phyloP scores from a whole-genome alignment of 306 rosid genomes.

The Canavalia ensiformis region DNA sequence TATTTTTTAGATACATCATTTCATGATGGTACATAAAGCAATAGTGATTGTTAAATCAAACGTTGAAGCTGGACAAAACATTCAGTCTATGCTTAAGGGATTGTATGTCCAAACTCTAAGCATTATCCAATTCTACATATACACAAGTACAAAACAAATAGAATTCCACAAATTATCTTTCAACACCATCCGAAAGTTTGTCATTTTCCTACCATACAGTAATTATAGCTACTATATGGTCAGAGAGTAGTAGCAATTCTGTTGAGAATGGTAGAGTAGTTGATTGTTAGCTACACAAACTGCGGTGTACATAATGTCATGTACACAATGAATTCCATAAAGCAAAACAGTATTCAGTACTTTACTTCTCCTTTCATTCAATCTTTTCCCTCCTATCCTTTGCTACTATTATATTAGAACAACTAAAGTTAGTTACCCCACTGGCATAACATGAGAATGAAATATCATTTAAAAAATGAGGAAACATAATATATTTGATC shows the following conservation, averaged over 20 bases:
- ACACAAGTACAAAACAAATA: background rate
- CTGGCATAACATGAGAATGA: background rate
- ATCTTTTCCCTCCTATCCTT: conserved; percentile 42
- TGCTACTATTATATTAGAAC: conserved; percentile 35
- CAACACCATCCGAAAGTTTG: no score
- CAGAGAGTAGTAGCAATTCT: background rate
- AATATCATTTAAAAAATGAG: background rate
- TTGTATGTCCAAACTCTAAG: conserved; percentile 1
- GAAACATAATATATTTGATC: conserved; percentile 1
- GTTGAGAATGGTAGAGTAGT: background rate
- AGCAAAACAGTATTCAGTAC: conserved; percentile 29
- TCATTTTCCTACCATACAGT: no score
- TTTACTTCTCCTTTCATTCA: conserved; percentile 39
- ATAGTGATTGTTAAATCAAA: background rate
- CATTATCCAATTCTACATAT: background rate
- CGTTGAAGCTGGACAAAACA: background rate
- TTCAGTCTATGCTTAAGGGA: background rate
- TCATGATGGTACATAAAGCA: background rate
- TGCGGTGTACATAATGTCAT: background rate
- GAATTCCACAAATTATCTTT: no score
- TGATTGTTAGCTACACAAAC: background rate
- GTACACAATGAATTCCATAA: background rate
- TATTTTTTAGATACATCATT: background rate
- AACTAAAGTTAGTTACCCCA: conserved; percentile 28
- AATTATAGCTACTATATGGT: no score